Evolutionary conservation across 129 eudicot species (phyloP), one percentile per base, ranked within the genome.

Genomic region (Helianthus tuberosus): DNA sequence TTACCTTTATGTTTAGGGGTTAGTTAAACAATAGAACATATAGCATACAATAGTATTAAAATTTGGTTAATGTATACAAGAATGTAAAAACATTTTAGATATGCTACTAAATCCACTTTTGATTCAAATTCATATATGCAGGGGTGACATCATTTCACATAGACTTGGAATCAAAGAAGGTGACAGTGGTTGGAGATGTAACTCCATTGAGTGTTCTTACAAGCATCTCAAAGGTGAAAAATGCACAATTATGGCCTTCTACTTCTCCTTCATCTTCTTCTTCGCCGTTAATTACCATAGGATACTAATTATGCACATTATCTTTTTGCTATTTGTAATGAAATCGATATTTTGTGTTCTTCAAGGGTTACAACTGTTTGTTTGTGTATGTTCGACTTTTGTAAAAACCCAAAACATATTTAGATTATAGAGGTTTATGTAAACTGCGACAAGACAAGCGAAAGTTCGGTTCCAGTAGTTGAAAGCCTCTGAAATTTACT

Each of bases 111-210:
- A 43, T 9, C 47, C 11, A 43, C 47, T 43, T 43, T 6, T 43
- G 47, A 43, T 43, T 43, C 47, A 43, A 43, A 43, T 43, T 43
- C 47, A 52, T 48, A 65, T 46, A 32, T 68, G 75, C 80, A 84
- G 89, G 89, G 20, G 89, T 84, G 73, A 81, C 15, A 69, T 84
- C 85, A 17, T 84, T 84, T 75, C 55, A 69, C 27, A 84, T 84
- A 81, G 89, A 84, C 38, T 69, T 84, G 65, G 89, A 75, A 48
- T 73, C 89, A 3, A 84, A 84, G 77, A 84, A 84, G 73, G 89
- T 84, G 62, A 84, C 89, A 3, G 74, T 84, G 10, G 57, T 73
- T 32, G 89, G 89, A 41, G 80, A 84, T 64, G 81, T 84, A 15
- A 84, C 86, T 43, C 89, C 89, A 13, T 77, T 59, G 48, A 64